Percentiles rank a stretch among this genome's conserved stretches.
Conservation (phyloP, 768 basidiomycete species). For the Lentinula sp. region DNA sequence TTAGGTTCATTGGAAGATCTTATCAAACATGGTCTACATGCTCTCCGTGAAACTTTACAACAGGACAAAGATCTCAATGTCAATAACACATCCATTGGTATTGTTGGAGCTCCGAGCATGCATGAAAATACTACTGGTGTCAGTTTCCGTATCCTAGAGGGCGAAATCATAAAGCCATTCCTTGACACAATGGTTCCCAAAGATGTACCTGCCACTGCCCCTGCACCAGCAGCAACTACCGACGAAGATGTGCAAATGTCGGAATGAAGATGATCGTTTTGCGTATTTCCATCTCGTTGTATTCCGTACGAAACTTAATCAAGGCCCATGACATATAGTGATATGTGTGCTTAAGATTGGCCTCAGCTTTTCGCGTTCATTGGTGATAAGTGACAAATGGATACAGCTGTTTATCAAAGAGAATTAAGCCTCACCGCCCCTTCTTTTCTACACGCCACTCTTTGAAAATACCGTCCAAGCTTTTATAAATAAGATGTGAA, state of each 20-base stretch:
- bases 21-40: conserved; percentile 89
- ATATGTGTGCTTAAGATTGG: too few species aligned
- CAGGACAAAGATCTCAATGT: conserved; percentile 95
- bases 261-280: conserved; percentile 22
- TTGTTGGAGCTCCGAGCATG: conserved; percentile 69
- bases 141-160: conserved; percentile 85
- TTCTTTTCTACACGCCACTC: conserved; percentile 87
- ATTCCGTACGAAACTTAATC: not conserved
- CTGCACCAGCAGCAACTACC: conserved; percentile 28
- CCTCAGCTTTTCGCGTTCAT: too few species aligned
- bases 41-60: conserved; percentile 93
- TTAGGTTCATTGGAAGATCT: conserved; percentile 82
- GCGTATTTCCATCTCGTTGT: not conserved
- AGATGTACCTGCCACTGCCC: conserved; percentile 36
- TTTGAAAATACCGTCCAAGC: conserved; percentile 91
- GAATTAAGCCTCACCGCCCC: conserved; percentile 37
- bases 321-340: too few species aligned
- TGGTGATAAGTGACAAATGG: too few species aligned
- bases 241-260: conserved; percentile 89
- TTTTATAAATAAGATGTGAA: conserved; percentile 81
- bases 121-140: conserved; percentile 48
- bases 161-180: conserved; percentile 67
- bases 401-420: not conserved
- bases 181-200: conserved; percentile 76
- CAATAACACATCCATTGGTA: conserved; percentile 92